A percentile compares a stretch with the other conserved stretches of the same genome.
phyloP scores from a whole-genome alignment of 1,284 basidiomycete species.

The Ceratobasidium sp. region DNA sequence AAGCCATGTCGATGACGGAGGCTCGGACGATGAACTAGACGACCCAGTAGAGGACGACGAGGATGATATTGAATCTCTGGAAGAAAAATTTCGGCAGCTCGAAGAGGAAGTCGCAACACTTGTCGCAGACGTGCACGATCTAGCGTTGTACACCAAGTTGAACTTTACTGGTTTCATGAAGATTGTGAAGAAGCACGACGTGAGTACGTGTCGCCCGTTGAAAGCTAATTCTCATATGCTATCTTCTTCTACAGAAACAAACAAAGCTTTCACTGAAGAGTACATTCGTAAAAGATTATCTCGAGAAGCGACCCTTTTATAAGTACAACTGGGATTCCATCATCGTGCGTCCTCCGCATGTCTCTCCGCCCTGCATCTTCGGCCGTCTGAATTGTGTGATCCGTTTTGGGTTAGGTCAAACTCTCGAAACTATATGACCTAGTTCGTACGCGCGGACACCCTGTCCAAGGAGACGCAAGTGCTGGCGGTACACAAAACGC shows the following conservation, averaged over 20 bases:
- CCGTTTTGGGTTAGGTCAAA: conserved; percentile 85
- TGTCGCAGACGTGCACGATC: conserved; percentile 97
- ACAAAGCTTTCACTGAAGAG: conserved; percentile 63
- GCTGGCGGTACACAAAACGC: conserved; percentile 96
- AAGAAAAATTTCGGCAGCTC: conserved; percentile 87
- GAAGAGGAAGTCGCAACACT: conserved; percentile 96
- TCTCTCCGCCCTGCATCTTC: conserved; percentile 43
- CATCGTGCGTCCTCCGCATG: conserved; percentile 29
- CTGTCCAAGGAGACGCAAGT: conserved; percentile 90
- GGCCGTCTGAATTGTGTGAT: conserved; percentile 57
- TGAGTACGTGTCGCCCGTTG: not conserved
- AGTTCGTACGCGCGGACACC: conserved; percentile 94
- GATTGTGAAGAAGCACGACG: conserved; percentile 80
- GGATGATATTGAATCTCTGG: conserved; percentile 78
- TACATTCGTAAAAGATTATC: conserved; percentile 83
- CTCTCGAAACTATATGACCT: conserved; percentile 95
- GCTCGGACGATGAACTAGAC: conserved; percentile 58
- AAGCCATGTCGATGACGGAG: conserved; percentile 62
- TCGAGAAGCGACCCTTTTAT: conserved; percentile 96
- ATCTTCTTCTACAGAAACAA: conserved; percentile 65
- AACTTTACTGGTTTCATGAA: conserved; percentile 99
- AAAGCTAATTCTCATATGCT: not conserved
- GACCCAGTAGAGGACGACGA: conserved; percentile 65
- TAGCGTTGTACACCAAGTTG: conserved; percentile 93
- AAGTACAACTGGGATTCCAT: conserved; percentile 77